Base-by-base conservation (phyloP, 306 rosid species). In the Cicer bijugum region DNA sequence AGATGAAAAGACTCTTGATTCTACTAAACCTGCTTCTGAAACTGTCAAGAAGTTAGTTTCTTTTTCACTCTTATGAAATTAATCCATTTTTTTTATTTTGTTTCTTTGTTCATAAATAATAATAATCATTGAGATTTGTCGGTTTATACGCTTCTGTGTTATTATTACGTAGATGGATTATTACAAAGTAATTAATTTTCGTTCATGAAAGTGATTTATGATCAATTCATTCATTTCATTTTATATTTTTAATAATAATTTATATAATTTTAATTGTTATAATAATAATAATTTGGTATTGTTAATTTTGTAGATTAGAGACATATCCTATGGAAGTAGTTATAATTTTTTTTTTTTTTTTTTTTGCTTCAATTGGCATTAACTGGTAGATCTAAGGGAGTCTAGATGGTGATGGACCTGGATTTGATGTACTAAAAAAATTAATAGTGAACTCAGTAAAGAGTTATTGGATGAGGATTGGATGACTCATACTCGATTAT, bases 31-130 rank as follows among this genome's bases (percentile, higher is more conserved):
- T 17, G 60, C 79, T 8, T 74, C 88, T 19, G 92, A 85, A 40
- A 16, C 90, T 10, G 92, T 45, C 75, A 87, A 87, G 58, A 89
- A 87, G 96, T 87, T 47, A 80, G 91, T 78, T 8, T 71, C 71
- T 28, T 11, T 71, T 4, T 6, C 33, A 12, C 33, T 43, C 2
- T 78, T 57, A 5, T 57, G 40, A 1, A 57, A 57, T 57, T 2
- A 57, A 57, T 57, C 16, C 7, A 11, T 0, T 52, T 52, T 52
- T 57, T 17, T 17, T 17, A 17, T 1, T 5, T 51, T 39, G 35
- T 28, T 28, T 28, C 0, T 16, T n/a, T 14, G 11, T 14, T 15
- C 2, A 3, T 7, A 39, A 62, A n/a, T 6, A 62, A 14, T 15
- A 1, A 39, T 62, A 1, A 39, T 62, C 9, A 39, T 38, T 14